Base-by-base conservation (phyloP, 176 grass and related monocot species). In the Phragmites australis region DNA sequence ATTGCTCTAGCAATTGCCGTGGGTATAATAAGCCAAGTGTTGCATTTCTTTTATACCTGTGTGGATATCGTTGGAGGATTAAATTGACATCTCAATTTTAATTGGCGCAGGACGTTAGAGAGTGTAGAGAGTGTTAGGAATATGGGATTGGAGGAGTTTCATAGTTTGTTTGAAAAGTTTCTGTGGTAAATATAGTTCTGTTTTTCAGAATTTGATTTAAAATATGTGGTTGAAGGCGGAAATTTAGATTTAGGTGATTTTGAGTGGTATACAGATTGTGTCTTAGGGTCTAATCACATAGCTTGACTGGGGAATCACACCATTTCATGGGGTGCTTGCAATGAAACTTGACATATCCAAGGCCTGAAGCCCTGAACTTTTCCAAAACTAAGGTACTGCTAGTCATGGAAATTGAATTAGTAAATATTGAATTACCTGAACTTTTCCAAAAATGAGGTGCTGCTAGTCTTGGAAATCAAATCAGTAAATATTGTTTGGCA, bases 231-330 rank as follows among this genome's bases (percentile, higher is more conserved):
- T n/a, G 17, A 23, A 51, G 54, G 14, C 18, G 4, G 31, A 53
- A 13, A 17, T 62, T 68, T 44, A 66, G 11, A 48, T 60, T 8
- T 25, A 37, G 9, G 4, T 6, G 9, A 2, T 48, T 65, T 82
- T 52, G 17, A 53, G 68, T 45, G 46, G 5, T 45, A 32, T 21
- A 45, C 48, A 11, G 11, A 21, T 30, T 56, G 16, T 42, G 6
- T 41, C 61, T 32, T 75, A 52, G 5, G 26, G 17, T 62, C 57
- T 61, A 60, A 39, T 52, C 50, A 30, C 26, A 51, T 69, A 34
- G 37, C 37, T 75, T 74, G 6, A 68, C 49, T 42, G 6, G 37
- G 14, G 40, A 88, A 74, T 42, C 47, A 48, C 23, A 45, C 74
- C 22, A 61, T 19, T 67, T 52, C 61, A 32, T 68, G 11, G 2